These are phyloP conservation scores for Capsicum rhomboideum DNA, from an alignment of 257 asterid genomes.

Conservation along the genomic window DNA sequence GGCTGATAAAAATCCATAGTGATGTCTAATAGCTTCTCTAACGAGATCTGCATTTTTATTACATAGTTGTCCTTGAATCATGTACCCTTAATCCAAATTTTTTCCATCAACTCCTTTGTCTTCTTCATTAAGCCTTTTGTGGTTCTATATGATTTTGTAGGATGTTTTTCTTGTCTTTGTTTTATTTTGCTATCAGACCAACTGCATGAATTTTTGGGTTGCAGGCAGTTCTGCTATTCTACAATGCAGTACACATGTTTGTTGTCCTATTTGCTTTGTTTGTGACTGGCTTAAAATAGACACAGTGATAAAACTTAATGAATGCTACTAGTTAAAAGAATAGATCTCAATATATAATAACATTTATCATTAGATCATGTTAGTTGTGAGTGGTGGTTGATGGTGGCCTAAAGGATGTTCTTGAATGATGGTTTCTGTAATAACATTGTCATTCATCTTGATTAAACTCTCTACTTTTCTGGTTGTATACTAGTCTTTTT, in stretches of 20 bases:
- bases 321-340: background rate
- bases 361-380: background rate
- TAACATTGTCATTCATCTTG: background rate
- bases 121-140: background rate
- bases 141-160: background rate
- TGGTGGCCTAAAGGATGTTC: background rate
- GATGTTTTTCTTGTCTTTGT: background rate
- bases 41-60: background rate
- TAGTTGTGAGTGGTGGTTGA: background rate
- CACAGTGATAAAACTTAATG: background rate
- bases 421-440: background rate
- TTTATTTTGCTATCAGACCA: background rate
- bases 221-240: background rate
- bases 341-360: background rate
- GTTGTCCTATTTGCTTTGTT: background rate
- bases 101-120: background rate
- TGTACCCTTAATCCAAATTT: no score
- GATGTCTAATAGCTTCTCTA: background rate
- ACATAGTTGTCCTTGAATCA: background rate
- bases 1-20: background rate
- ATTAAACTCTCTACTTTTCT: background rate
- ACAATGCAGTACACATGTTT: background rate
- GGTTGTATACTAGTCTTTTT: background rate
- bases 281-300: background rate
- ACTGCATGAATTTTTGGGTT: no score